These are phyloP conservation scores for Septoria petroselini DNA, from an alignment of 2,329 filamentous ascomycete species.

Conservation along the genomic window DNA sequence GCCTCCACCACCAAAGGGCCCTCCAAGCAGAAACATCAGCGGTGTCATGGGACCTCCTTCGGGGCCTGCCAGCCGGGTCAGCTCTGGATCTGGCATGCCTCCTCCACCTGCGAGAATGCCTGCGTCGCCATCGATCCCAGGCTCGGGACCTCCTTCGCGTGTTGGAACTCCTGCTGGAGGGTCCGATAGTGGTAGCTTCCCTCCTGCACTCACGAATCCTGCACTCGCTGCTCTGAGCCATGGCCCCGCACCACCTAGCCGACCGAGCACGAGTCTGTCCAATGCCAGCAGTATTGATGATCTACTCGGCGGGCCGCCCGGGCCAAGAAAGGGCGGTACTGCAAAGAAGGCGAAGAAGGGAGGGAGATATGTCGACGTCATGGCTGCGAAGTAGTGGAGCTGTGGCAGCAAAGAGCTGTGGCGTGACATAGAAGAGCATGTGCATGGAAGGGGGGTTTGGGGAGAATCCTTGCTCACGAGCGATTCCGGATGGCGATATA, in stretches of 20 bases:
- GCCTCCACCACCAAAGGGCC: conserved; percentile 69
- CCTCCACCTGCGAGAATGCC: conserved; percentile 14
- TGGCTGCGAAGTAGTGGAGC: conserved; percentile 52
- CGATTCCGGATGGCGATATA: too few species aligned
- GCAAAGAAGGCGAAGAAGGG: conserved; percentile 72
- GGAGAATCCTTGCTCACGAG: too few species aligned
- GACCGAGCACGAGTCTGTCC: conserved; percentile 78
- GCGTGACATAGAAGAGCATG: too few species aligned
- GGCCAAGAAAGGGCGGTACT: conserved; percentile 55
- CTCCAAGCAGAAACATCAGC: conserved; percentile 54
- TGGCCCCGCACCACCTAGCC: conserved; percentile 56
- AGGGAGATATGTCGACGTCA: conserved; percentile 90
- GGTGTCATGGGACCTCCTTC: conserved; percentile 54
- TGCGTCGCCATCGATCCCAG: conserved; percentile 17
- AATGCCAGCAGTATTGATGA: conserved; percentile 95
- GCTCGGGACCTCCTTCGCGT: conserved; percentile 34
- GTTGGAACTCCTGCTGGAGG: conserved; percentile 33
- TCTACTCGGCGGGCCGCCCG: conserved; percentile 66
- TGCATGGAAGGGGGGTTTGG: too few species aligned
- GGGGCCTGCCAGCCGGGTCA: conserved; percentile 31
- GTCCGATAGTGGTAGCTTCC: conserved; percentile 14
- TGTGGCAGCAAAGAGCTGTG: too few species aligned
- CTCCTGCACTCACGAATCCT: conserved; percentile 18
- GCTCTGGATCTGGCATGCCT: conserved; percentile 23
- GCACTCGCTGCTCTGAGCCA: conserved; percentile 17